These are phyloP conservation scores for Phytophthora melonis DNA, from an alignment of 352 stramenopile species.

Conservation along the genomic window DNA sequence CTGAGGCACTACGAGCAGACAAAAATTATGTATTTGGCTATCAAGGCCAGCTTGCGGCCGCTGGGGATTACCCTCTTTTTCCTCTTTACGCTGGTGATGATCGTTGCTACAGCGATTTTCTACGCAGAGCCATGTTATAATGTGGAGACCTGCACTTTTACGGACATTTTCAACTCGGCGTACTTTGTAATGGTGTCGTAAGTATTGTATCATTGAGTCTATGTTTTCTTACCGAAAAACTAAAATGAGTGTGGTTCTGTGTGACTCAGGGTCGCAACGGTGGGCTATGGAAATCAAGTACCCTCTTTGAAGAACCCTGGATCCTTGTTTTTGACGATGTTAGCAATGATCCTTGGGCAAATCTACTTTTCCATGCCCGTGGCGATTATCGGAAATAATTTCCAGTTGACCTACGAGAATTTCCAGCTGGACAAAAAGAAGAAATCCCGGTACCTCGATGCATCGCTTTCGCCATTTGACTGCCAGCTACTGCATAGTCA, in stretches of 20 bases:
- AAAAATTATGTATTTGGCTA: slow-evolving; percentile 64
- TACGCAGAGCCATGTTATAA: slow-evolving; percentile 85
- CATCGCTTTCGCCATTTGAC: slow-evolving; percentile 66
- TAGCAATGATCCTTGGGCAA: slow-evolving; percentile 80
- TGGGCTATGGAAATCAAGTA: slow-evolving; percentile 79
- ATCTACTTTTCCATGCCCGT: slow-evolving; percentile 87
- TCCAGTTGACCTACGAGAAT: slow-evolving; percentile 66
- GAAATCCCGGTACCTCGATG: slow-evolving; percentile 57
- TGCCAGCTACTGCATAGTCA: slow-evolving; percentile 52
- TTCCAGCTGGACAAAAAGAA: slow-evolving; percentile 67
- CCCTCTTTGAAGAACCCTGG: slow-evolving; percentile 64
- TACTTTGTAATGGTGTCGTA: slow-evolving; percentile 83
- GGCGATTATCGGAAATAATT: slow-evolving; percentile 83
- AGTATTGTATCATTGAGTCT: slow-evolving; percentile 18
- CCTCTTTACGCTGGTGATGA: slow-evolving; percentile 78
- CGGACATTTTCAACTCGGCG: slow-evolving; percentile 84
- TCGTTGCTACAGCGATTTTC: slow-evolving; percentile 78
- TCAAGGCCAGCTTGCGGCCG: slow-evolving; percentile 66
- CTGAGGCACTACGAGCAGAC: slow-evolving; percentile 66
- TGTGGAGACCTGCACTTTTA: slow-evolving; percentile 79
- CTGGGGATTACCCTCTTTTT: slow-evolving; percentile 80
- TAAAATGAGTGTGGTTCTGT: neutral
- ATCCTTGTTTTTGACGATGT: slow-evolving; percentile 56
- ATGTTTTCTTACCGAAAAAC: too few species aligned
- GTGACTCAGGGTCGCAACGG: slow-evolving; percentile 67